A percentile compares a stretch with the other conserved stretches of the same genome.
Evolutionary conservation across 768 basidiomycete species (phyloP).

Genomic region (Hypsizygus marmoreus): DNA sequence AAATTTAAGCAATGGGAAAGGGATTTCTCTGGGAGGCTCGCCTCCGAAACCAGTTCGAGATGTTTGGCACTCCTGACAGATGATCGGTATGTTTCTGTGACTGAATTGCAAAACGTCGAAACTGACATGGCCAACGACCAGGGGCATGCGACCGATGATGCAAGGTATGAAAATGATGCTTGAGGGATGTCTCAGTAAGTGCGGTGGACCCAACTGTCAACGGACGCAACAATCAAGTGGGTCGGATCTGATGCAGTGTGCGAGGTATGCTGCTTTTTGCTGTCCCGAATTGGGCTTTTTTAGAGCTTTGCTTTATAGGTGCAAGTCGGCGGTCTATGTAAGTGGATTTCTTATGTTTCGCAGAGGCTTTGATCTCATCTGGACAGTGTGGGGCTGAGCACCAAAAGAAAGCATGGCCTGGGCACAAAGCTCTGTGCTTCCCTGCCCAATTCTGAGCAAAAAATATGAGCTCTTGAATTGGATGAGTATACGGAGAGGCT

Average conservation of each 20-base stretch:
- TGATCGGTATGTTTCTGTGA: constrained; percentile 22
- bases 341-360: constrained; percentile 19
- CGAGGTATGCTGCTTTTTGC: constrained; percentile 27
- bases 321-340: constrained; percentile 45
- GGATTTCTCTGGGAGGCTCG: constrained; percentile 27
- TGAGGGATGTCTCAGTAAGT: constrained; percentile 28
- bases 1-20: constrained; percentile 35
- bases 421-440: constrained; percentile 37
- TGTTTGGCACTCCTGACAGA: constrained; percentile 34
- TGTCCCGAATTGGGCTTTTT: constrained; percentile 1
- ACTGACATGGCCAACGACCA: too few relatives aligned
- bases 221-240: constrained; percentile 22
- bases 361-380: constrained; percentile 2
- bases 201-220: constrained; percentile 31
- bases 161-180: constrained; percentile 29
- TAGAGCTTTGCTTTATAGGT: constrained; percentile 27
- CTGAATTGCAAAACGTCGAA: neutral
- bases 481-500: too few relatives aligned
- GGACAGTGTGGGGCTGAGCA: constrained; percentile 35
- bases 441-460: constrained; percentile 29
- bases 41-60: constrained; percentile 35
- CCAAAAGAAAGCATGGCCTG: constrained; percentile 37
- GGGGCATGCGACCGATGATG: constrained; percentile 30
- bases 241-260: constrained; percentile 35
- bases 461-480: neutral